These are phyloP conservation scores for Barnettozyma populi DNA, from an alignment of 805 yeast genomes.

Conservation along the genomic window DNA sequence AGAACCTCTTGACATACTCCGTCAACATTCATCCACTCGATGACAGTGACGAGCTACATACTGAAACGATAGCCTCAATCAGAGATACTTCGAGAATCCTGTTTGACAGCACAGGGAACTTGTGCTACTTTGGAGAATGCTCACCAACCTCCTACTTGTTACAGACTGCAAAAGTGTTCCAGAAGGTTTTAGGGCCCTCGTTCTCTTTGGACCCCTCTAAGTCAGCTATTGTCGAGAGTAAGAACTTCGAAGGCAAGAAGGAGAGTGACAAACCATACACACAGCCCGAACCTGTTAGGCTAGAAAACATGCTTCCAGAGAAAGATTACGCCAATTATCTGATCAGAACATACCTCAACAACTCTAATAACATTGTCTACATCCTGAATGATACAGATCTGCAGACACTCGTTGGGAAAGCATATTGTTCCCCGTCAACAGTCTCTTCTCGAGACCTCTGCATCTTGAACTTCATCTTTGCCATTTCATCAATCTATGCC, in stretches of 20 bases:
- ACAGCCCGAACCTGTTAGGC: background rate
- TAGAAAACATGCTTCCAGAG: constrained; percentile 27
- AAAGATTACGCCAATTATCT: constrained; percentile 27
- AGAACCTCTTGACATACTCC: constrained; percentile 18
- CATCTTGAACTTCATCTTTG: constrained; percentile 34
- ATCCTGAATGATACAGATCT: constrained; percentile 33
- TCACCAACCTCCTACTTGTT: constrained; percentile 36
- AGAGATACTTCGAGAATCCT: constrained; percentile 26
- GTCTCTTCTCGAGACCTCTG: constrained; percentile 27
- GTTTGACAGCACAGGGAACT: constrained; percentile 31
- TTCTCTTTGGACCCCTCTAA: constrained; percentile 36
- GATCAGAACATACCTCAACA: constrained; percentile 30
- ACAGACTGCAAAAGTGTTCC: constrained; percentile 36
- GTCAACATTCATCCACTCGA: constrained; percentile 12
- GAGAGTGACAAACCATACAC: background rate
- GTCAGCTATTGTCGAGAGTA: constrained; percentile 29
- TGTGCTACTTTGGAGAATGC: constrained; percentile 38
- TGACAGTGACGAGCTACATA: constrained; percentile 12
- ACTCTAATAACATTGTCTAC: constrained; percentile 36
- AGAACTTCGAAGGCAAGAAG: background rate
- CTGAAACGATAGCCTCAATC: constrained; percentile 10
- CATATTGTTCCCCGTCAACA: constrained; percentile 28
- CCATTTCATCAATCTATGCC: constrained; percentile 37
- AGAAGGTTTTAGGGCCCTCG: constrained; percentile 27
- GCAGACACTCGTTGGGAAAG: constrained; percentile 24